Conservation (phyloP, 2,329 filamentous ascomycete genomes). For the Colletotrichum costaricense region DNA sequence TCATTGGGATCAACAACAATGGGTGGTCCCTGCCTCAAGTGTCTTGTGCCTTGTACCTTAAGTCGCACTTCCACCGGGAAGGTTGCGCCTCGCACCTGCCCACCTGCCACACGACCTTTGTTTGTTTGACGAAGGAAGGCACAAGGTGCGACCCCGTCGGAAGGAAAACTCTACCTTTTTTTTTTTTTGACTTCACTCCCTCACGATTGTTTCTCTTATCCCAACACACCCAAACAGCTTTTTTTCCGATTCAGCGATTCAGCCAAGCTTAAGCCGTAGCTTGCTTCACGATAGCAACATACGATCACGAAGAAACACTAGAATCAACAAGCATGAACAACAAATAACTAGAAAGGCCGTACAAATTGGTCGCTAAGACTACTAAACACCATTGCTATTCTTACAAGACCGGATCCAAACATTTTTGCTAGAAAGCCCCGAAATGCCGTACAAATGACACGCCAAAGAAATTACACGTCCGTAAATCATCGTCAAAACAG, state of each 20-base stretch:
- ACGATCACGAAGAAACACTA: not conserved
- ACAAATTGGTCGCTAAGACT: constrained; percentile 17
- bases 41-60: no score
- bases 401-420: constrained; percentile 13
- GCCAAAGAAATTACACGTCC: not conserved
- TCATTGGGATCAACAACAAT: constrained; percentile 12
- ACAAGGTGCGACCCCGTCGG: not conserved
- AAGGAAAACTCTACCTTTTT: not conserved
- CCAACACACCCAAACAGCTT: not conserved
- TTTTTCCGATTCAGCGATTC: not conserved
- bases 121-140: not conserved
- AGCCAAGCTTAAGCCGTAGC: not conserved
- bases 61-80: not conserved
- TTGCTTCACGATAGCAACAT: not conserved
- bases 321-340: not conserved
- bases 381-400: constrained; percentile 13
- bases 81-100: constrained; percentile 27
- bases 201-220: not conserved
- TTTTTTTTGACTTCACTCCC: not conserved
- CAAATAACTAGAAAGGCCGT: not conserved
- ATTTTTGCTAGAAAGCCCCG: constrained; percentile 9
- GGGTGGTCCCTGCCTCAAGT: constrained; percentile 16
- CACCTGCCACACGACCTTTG: not conserved
- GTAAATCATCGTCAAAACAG: not conserved
- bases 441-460: not conserved